phyloP scores from a whole-genome alignment of 331 rosid genomes.

The Pyrus hybrid region DNA sequence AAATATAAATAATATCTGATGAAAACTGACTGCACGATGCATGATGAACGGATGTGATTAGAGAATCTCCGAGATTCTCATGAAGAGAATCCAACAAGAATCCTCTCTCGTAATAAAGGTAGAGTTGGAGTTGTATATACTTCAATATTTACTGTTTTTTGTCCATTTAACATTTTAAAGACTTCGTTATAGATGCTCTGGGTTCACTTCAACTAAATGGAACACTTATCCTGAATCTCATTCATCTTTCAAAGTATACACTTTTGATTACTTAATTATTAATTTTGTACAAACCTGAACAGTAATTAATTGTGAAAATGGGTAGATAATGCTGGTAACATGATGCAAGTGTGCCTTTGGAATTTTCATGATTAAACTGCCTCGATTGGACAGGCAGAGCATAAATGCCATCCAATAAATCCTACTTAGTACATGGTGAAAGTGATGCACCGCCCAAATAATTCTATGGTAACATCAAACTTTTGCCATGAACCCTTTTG shows the following conservation, averaged over 20 bases:
- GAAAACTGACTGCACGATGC: too few relatives aligned
- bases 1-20: too few relatives aligned
- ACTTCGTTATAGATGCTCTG: background rate
- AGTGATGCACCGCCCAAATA: slow-evolving; percentile 67
- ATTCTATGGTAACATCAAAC: slow-evolving; percentile 46
- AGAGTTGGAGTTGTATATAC: background rate
- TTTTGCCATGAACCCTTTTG: slow-evolving; percentile 25
- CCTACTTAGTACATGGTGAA: slow-evolving; percentile 30
- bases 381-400: slow-evolving; percentile 46
- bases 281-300: background rate
- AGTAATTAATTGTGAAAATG: background rate
- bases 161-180: background rate
- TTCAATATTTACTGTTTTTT: too few relatives aligned
- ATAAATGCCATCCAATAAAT: slow-evolving; percentile 51
- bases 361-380: slow-evolving; percentile 39
- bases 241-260: background rate
- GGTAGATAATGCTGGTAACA: background rate
- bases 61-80: too few relatives aligned
- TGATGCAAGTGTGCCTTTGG: slow-evolving; percentile 11
- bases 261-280: background rate
- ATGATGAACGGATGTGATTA: too few relatives aligned
- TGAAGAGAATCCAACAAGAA: fast-evolving
- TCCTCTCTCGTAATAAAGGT: background rate
- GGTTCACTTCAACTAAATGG: background rate
- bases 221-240: background rate